These are phyloP conservation scores for Angophora floribunda DNA, from an alignment of 345 rosid species.

Conservation along the genomic window DNA sequence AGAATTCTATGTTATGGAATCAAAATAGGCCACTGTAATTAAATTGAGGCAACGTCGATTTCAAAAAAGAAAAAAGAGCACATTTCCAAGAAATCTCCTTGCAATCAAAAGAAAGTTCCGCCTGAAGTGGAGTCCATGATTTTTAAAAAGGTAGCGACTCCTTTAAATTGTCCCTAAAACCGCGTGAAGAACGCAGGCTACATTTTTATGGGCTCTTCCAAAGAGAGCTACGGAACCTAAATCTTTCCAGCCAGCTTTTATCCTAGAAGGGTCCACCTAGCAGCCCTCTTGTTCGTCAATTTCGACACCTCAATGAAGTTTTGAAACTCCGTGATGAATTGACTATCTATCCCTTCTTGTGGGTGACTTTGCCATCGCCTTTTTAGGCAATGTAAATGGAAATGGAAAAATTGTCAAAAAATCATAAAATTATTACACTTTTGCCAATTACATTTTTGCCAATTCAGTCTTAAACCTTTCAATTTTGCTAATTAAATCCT, in stretches of 20 bases:
- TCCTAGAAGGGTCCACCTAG: background rate
- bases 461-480: no score
- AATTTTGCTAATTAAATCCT: no score
- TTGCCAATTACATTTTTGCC: background rate
- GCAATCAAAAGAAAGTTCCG: background rate
- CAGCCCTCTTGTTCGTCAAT: background rate
- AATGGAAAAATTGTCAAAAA: background rate
- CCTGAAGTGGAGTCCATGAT: background rate
- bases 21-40: no score
- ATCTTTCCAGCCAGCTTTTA: background rate
- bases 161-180: background rate
- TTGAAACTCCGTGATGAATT: background rate
- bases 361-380: background rate
- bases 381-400: background rate
- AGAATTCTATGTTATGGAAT: no score
- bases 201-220: background rate
- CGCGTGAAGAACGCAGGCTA: background rate
- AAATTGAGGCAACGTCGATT: background rate
- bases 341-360: background rate
- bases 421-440: no score
- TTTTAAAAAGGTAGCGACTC: background rate
- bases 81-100: background rate
- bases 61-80: rapidly evolving
- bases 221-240: background rate
- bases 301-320: background rate